phyloP scores from a whole-genome alignment of 139 green algal genomes.

The Closterium sp. region DNA sequence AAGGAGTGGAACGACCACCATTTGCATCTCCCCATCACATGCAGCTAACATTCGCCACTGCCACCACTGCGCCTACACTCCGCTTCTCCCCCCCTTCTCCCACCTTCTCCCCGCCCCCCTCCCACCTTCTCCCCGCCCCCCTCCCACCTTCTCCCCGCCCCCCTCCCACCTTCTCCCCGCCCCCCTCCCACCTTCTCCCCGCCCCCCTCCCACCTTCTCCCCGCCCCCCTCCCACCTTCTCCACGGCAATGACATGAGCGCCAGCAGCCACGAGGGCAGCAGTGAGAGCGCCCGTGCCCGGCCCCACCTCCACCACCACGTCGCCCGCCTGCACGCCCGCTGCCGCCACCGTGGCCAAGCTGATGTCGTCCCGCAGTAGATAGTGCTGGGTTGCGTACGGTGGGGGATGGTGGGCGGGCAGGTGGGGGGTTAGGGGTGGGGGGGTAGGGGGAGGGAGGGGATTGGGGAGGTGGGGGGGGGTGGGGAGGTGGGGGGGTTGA shows the following conservation, averaged over 20 bases:
- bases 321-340: slow-evolving; percentile 68
- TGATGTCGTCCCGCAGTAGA: slow-evolving; percentile 75
- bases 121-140: too few relatives aligned
- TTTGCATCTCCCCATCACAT: too few relatives aligned
- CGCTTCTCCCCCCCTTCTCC: too few relatives aligned
- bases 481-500: too few relatives aligned
- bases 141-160: too few relatives aligned
- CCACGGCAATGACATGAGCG: slow-evolving; percentile 76
- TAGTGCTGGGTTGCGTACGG: slow-evolving; percentile 97
- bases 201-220: too few relatives aligned
- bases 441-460: too few relatives aligned
- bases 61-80: too few relatives aligned
- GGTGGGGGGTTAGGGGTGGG: not conserved
- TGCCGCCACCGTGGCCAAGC: slow-evolving; percentile 68
- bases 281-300: slow-evolving; percentile 87
- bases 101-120: too few relatives aligned
- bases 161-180: too few relatives aligned
- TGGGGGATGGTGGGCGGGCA: not conserved
- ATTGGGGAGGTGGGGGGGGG: not conserved
- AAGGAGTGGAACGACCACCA: not conserved
- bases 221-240: slow-evolving; percentile 82
- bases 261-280: slow-evolving; percentile 71
- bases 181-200: too few relatives aligned
- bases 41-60: too few relatives aligned
- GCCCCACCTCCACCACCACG: slow-evolving; percentile 84